phyloP scores from a whole-genome alignment of 2,329 filamentous ascomycete genomes.

The Torrubiella hemipterigena region DNA sequence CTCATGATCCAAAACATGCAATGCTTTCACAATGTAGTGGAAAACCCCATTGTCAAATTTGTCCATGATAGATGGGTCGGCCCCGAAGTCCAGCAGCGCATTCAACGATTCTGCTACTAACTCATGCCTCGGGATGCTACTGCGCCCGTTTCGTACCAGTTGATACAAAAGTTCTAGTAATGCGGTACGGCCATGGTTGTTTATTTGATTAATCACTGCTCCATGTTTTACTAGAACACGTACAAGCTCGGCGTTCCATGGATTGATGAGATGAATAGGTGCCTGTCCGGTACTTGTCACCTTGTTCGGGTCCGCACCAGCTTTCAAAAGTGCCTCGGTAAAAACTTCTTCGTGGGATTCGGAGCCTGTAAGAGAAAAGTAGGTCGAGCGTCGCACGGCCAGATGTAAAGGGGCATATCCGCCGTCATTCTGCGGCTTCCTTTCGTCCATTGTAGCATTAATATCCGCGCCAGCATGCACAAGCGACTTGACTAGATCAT shows the following conservation, averaged over 20 bases:
- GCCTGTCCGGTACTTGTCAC: background rate
- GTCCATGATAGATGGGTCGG: constrained; percentile 10
- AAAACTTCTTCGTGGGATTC: constrained; percentile 5
- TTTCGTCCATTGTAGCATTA: constrained; percentile 11
- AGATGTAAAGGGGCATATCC: background rate
- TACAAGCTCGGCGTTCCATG: background rate
- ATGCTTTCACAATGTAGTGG: constrained; percentile 3
- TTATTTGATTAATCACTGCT: background rate
- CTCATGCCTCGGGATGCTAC: background rate
- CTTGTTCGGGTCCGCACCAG: constrained; percentile 17
- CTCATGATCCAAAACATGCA: background rate
- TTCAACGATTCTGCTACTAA: background rate
- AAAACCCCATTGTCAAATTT: constrained; percentile 10
- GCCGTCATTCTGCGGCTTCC: background rate
- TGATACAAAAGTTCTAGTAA: background rate
- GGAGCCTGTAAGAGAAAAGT: constrained; percentile 7
- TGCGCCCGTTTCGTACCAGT: background rate
- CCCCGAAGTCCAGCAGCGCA: constrained; percentile 6
- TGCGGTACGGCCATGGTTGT: background rate
- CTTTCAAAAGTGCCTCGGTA: constrained; percentile 14
- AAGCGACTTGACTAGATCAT: constrained; percentile 16
- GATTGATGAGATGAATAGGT: background rate
- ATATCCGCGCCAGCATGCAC: constrained; percentile 17
- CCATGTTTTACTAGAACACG: background rate
- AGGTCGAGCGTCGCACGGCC: constrained; percentile 10